These are phyloP conservation scores for Fusarium sp. DNA, from an alignment of 2,329 filamentous ascomycete genomes.

Conservation along the genomic window DNA sequence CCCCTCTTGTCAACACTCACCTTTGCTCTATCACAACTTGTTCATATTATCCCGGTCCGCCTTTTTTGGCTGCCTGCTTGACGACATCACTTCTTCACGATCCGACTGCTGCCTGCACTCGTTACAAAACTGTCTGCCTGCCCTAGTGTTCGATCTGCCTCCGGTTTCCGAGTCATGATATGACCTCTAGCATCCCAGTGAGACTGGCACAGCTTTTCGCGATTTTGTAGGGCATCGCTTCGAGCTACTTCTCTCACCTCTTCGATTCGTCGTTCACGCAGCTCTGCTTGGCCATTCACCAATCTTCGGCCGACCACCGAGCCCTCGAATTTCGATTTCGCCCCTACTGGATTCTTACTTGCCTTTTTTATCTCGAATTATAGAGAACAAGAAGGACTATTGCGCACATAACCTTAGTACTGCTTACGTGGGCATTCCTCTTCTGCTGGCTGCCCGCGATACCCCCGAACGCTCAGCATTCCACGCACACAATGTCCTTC, in stretches of 20 bases:
- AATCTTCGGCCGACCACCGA: conserved; percentile 22
- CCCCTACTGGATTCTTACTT: conserved; percentile 20
- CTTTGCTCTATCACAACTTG: conserved; percentile 15
- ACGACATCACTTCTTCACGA: conserved; percentile 18
- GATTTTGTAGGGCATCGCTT: conserved; percentile 40
- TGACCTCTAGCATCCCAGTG: conserved; percentile 39
- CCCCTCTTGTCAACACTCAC: conserved; percentile 6
- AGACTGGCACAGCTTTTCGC: conserved; percentile 42
- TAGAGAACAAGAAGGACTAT: conserved; percentile 17
- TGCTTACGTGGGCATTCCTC: conserved; percentile 45
- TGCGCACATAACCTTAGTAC: conserved; percentile 20
- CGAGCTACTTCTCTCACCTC: conserved; percentile 30
- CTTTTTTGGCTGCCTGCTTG: conserved; percentile 33
- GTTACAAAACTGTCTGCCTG: conserved; percentile 27
- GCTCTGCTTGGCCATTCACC: conserved; percentile 11
- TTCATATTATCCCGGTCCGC: conserved; percentile 10
- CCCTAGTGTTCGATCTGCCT: conserved; percentile 29
- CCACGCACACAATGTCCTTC: conserved; percentile 61
- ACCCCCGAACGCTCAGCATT: conserved; percentile 41
- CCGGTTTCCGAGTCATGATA: conserved; percentile 44
- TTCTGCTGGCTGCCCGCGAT: conserved; percentile 38
- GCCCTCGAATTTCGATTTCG: conserved; percentile 9
- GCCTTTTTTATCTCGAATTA: conserved; percentile 21
- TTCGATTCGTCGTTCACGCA: conserved; percentile 24
- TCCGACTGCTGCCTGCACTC: conserved; percentile 32